phyloP scores from a whole-genome alignment of 768 basidiomycete species.

The Rickenella mellea region DNA sequence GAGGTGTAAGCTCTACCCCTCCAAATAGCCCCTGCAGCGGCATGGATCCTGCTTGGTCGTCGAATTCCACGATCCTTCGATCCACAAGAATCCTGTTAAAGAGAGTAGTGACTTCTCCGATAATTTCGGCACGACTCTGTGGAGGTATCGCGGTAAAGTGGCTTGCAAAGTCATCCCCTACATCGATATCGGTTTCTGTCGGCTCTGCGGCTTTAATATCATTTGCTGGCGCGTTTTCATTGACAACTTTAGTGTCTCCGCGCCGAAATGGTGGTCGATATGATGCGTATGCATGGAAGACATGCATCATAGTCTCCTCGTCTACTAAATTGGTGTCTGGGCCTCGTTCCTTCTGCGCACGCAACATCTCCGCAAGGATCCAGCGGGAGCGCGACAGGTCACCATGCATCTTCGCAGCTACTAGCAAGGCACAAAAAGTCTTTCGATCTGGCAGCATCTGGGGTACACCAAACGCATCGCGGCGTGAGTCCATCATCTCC shows the following conservation, averaged over 20 bases:
- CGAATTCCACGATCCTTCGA: slow-evolving; percentile 9
- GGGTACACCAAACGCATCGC: slow-evolving; percentile 51
- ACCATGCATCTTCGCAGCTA: slow-evolving; percentile 80
- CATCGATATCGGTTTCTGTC: not conserved
- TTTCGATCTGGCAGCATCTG: slow-evolving; percentile 50
- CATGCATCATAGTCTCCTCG: slow-evolving; percentile 67
- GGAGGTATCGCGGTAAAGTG: slow-evolving; percentile 37
- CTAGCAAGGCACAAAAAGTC: slow-evolving; percentile 78
- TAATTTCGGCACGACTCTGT: slow-evolving; percentile 60
- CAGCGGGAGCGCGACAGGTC: slow-evolving; percentile 79
- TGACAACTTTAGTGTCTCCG: slow-evolving; percentile 33
- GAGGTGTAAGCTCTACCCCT: slow-evolving; percentile 45
- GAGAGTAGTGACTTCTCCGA: slow-evolving; percentile 58
- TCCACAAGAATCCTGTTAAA: slow-evolving; percentile 52
- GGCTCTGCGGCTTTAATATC: slow-evolving; percentile 3
- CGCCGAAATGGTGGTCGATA: slow-evolving; percentile 66
- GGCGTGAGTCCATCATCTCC: slow-evolving; percentile 76
- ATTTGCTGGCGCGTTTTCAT: slow-evolving; percentile 13
- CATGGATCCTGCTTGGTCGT: not conserved
- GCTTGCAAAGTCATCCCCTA: not conserved
- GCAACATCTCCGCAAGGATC: slow-evolving; percentile 82
- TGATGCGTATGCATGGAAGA: slow-evolving; percentile 82
- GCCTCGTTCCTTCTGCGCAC: slow-evolving; percentile 12
- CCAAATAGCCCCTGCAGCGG: slow-evolving; percentile 37
- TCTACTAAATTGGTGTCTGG: slow-evolving; percentile 33